Evolutionary conservation across 2,329 filamentous ascomycete genomes (phyloP), one percentile per base, ranked within the genome.

Genomic region (Aspergillus arachidicola): DNA sequence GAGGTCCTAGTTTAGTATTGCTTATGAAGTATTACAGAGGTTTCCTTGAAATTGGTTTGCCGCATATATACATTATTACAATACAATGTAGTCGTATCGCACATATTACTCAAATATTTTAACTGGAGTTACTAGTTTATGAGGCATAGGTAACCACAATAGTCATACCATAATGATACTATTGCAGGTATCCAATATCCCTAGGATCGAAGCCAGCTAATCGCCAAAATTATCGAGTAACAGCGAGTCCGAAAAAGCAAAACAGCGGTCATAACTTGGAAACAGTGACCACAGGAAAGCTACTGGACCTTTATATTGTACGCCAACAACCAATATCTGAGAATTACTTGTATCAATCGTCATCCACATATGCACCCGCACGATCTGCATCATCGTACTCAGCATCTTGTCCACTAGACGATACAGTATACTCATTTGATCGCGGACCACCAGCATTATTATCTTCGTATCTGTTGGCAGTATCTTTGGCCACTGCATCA

Each of bases 401-500:
- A 34, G 56, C 48, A 53, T 67, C 67, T 16, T 62, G 68, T 48
- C 68, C 71, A 59, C 65, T 68, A 16, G 66, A 59, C 56, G 68
- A 68, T 6, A 59, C 59, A 36, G 61, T 30, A 34, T 63, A 65
- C 7, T 67, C 65, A 38, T 69, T 66, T 28, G 71, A 60, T 34
- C 66, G 66, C 53, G 63, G 61, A 48, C 64, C 55, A 58, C 61
- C 60, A 38, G 59, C 32, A 62, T 69, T 70, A 58, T 48, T 64
- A 38, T 67, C 69, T 59, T 76, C 75, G 53, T 76, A 75, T 56
- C 73, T 73, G 58, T 72, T 74, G 46, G 81, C 83, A 23, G 84
- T 82, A 64, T 88, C 84, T 73, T 91, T 89, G 19, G 89, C 89
- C 57, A 91, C 89, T 6, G 87, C 84, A 74, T 92, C 90, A 75